Evolutionary conservation across 805 yeast genomes (phyloP).

Genomic region (Metschnikowia koreensis): DNA sequence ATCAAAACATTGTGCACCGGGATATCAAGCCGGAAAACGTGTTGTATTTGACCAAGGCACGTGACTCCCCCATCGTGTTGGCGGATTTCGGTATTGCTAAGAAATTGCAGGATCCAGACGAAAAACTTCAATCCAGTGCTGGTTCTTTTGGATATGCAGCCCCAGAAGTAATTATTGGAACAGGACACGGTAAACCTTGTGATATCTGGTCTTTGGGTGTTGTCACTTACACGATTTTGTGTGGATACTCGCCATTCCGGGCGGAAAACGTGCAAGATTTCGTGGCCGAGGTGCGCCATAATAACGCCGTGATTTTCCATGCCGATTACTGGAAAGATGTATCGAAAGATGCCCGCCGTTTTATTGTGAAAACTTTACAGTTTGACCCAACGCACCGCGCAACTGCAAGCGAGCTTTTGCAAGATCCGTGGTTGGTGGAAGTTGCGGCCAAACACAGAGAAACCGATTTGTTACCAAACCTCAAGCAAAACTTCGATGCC

Average conservation of each 20-base stretch:
- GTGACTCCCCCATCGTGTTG: constrained; percentile 69
- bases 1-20: constrained; percentile 79
- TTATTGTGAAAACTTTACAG: constrained; percentile 69
- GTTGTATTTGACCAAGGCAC: constrained; percentile 56
- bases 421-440: constrained; percentile 67
- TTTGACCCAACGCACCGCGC: constrained; percentile 68
- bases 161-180: constrained; percentile 80
- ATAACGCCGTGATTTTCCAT: constrained; percentile 81
- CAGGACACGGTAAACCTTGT: constrained; percentile 93
- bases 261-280: constrained; percentile 82
- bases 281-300: constrained; percentile 68
- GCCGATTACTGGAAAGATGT: constrained; percentile 82
- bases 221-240: constrained; percentile 81
- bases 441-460: constrained; percentile 49
- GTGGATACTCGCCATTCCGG: constrained; percentile 90
- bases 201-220: constrained; percentile 97
- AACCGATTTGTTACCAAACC: constrained; percentile 74
- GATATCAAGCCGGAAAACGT: constrained; percentile 95
- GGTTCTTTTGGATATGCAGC: constrained; percentile 98
- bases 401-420: constrained; percentile 59
- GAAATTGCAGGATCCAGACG: constrained; percentile 56
- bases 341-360: constrained; percentile 74
- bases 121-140: constrained; percentile 67
- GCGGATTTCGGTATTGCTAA: constrained; percentile 98
- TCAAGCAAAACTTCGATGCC: constrained; percentile 80